A percentile compares a stretch with the other conserved stretches of the same genome.
Conservation (phyloP, 768 basidiomycete species). For the Rhodotorula babjevae region DNA sequence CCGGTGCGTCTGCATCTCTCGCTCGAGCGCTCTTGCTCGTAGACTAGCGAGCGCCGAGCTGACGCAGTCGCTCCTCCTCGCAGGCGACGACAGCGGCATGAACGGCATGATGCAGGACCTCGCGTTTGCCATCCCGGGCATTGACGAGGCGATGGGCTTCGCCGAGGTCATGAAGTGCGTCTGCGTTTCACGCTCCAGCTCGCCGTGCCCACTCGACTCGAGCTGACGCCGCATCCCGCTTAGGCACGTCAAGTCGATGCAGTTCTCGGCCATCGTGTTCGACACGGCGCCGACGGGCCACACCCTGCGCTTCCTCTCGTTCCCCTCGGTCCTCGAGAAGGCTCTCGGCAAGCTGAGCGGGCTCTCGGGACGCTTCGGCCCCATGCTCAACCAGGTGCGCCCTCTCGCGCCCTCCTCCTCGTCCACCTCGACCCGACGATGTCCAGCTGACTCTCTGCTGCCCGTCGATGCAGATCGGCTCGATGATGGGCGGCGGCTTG, state of each 20-base stretch:
- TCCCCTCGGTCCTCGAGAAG: conserved; percentile 95
- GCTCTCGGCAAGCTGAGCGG: conserved; percentile 89
- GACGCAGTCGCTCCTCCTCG: too few species aligned
- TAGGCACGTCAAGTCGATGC: conserved; percentile 99
- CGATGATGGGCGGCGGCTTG: conserved; percentile 86
- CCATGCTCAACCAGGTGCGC: conserved; percentile 79
- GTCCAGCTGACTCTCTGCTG: too few species aligned
- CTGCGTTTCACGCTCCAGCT: neutral
- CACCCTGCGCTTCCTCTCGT: conserved; percentile 96
- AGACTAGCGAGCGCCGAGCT: neutral
- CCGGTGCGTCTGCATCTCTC: conserved; percentile 57
- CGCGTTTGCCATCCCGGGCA: conserved; percentile 97
- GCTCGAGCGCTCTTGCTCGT: too few species aligned
- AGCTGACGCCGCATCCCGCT: too few species aligned
- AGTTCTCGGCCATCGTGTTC: conserved; percentile 99
- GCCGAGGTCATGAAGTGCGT: conserved; percentile 99
- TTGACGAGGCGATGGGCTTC: conserved; percentile 99
- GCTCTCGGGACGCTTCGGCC: conserved; percentile 90
- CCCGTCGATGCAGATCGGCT: conserved; percentile 94
- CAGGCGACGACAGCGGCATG: conserved; percentile 62
- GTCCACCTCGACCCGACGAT: too few species aligned
- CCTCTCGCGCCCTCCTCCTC: neutral
- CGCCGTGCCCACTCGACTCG: neutral
- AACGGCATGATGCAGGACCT: conserved; percentile 99
- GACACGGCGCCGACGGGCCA: conserved; percentile 99